These are phyloP conservation scores for Lactarius tabidus DNA, from an alignment of 768 basidiomycete species.

Conservation along the genomic window DNA sequence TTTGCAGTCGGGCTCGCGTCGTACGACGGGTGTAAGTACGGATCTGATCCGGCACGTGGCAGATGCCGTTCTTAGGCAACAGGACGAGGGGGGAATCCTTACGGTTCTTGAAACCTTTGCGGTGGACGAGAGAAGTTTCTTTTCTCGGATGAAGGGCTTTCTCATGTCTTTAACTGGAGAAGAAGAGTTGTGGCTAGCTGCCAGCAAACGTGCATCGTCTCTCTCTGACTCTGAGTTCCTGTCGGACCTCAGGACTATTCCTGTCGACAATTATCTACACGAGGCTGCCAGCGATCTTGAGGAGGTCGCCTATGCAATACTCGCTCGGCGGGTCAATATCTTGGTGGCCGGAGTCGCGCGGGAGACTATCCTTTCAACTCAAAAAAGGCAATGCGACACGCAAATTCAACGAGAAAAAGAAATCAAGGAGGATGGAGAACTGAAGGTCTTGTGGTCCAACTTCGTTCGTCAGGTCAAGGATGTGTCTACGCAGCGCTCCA, in stretches of 20 bases:
- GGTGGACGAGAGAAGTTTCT: not conserved
- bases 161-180: not conserved
- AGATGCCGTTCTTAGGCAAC: not conserved
- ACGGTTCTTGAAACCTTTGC: not conserved
- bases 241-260: not conserved
- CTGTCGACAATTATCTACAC: not conserved
- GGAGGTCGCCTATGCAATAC: not conserved
- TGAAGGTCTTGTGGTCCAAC: not conserved
- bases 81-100: not conserved
- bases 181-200: not conserved
- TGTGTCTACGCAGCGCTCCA: not conserved
- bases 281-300: not conserved
- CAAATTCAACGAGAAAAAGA: slow-evolving; percentile 10
- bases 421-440: not conserved
- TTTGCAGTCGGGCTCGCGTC: not conserved
- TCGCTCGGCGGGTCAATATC: not conserved
- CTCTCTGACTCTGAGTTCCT: slow-evolving; percentile 21
- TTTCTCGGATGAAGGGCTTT: not conserved
- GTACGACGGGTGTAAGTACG: not conserved
- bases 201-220: not conserved
- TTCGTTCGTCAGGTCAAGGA: slow-evolving; percentile 13
- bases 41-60: not conserved
- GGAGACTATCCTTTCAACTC: slow-evolving; percentile 1
- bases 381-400: slow-evolving; percentile 10
- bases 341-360: not conserved